Evolutionary conservation across 306 rosid species (phyloP), one percentile per base, ranked within the genome.

Genomic region (Sindora glabra): DNA sequence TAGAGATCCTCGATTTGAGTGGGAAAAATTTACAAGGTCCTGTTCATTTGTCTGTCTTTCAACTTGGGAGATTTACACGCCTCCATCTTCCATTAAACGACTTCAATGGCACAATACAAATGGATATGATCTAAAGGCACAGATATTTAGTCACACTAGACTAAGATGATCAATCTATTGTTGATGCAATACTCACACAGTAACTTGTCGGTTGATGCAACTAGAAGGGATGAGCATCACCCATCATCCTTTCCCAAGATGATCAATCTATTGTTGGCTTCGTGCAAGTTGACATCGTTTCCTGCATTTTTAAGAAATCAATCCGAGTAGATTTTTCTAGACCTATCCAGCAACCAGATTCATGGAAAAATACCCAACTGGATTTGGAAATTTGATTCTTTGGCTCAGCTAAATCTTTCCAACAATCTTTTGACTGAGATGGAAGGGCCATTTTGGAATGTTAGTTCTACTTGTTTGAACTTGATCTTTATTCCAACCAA

Each of bases 71-170:
- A 5, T 85, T 81, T 0, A 40, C 0, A 0, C 5, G 12, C 21
- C 81, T 81, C 29, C 8, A 8, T 10, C 58, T 84, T 5, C 25
- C 86, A 8, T 67, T 40, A 0, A 86, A 89, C 80, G 81, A 66
- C 19, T 72, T 86, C 32, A 77, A 8, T 0, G 95, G 86, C 13
- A 1, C 16, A 1, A 2, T 75, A 7, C 38, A 11, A 1, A 58
- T 86, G 1, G 0, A 46, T 10, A 5, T 0, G 46, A 15, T 89
- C 11, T 27, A 0, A 21, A 22, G 25, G 10, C 74, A 79, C 0
- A 42, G 6, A 29, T 79, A 79, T 64, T 72, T 83, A 22, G 59
- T 81, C 0, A 22, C 27, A 16, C 65, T 86, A 10, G 86, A 86
- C 26, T 86, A 86, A 59, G n/a, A n/a, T n/a, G n/a, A n/a, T n/a